phyloP scores from a whole-genome alignment of 83 land plant species.

The Isoetes engelmannii region DNA sequence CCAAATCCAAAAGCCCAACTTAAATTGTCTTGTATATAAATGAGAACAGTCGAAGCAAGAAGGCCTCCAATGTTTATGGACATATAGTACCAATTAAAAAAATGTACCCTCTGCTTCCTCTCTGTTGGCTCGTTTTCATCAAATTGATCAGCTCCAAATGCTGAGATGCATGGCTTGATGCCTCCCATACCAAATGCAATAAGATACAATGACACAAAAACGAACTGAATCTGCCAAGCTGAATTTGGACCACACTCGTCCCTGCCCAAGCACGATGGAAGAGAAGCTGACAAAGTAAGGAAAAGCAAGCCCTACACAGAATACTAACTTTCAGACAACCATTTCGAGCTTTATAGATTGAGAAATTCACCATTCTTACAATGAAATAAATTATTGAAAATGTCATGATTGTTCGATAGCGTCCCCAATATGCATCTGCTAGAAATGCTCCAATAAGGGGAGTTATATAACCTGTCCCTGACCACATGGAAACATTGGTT shows the following conservation, averaged over 20 bases:
- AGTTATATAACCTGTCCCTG: not conserved
- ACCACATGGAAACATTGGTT: not conserved
- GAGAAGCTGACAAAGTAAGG: conserved; percentile 1
- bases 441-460: conserved; percentile 3
- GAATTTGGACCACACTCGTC: not conserved
- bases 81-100: not conserved
- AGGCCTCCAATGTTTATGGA: conserved; percentile 3
- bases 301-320: not conserved
- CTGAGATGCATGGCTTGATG: too few relatives aligned
- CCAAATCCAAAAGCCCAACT: not conserved
- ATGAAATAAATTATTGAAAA: not conserved
- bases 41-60: not conserved
- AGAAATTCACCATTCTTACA: not conserved
- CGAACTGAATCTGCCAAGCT: not conserved
- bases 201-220: not conserved
- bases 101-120: not conserved
- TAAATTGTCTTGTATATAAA: not conserved
- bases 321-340: not conserved
- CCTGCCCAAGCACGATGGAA: not conserved
- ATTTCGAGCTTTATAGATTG: not conserved
- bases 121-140: not conserved
- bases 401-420: not conserved
- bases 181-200: not conserved
- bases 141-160: not conserved
- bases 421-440: conserved; percentile 1